Evolutionary conservation across 2,329 filamentous ascomycete genomes (phyloP), one percentile per base, ranked within the genome.

Genomic region (Sporothrix curviconia): DNA sequence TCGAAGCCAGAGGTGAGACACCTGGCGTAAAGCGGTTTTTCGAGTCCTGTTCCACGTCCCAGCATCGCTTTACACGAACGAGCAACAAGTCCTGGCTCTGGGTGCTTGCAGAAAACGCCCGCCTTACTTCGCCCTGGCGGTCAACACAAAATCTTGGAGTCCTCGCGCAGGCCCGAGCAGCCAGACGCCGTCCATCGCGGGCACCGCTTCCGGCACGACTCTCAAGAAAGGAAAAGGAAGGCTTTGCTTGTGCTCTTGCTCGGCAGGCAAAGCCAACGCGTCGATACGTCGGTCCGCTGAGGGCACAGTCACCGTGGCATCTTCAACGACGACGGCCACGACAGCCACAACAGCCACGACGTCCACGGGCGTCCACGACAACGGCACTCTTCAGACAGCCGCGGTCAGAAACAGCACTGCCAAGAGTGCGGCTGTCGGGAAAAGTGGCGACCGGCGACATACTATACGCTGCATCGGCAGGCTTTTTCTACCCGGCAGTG

Each of bases 61-160:
- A n/a, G n/a, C n/a, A n/a, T n/a, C n/a, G n/a, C n/a, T n/a, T n/a
- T n/a, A n/a, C n/a, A n/a, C n/a, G n/a, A n/a, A n/a, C n/a, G n/a
- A n/a, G n/a, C n/a, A n/a, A n/a, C n/a, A n/a, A n/a, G n/a, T n/a
- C n/a, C n/a, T n/a, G n/a, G 12, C n/a, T 40, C 3, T 19, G 42
- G 53, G 42, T 49, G 43, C 43, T 49, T 32, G 53, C 11, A 19
- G n/a, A 24, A 46, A 22, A 39, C 22, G 11, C 46, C 44, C 55
- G 28, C 39, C 19, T 15, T 9, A 42, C 36, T 58, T 58, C 62
- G 59, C 61, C 52, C 60, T 66, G 64, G 65, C 64, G 63, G 62
- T 65, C n/a, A n/a, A n/a, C n/a, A n/a, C n/a, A n/a, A n/a, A n/a
- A n/a, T n/a, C n/a, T n/a, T n/a, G n/a, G n/a, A n/a, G n/a, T n/a